Percentiles rank a stretch among this genome's conserved stretches.
Conservation (phyloP, 2,329 filamentous ascomycete genomes). For the Pseudofabraea citricarpa region DNA sequence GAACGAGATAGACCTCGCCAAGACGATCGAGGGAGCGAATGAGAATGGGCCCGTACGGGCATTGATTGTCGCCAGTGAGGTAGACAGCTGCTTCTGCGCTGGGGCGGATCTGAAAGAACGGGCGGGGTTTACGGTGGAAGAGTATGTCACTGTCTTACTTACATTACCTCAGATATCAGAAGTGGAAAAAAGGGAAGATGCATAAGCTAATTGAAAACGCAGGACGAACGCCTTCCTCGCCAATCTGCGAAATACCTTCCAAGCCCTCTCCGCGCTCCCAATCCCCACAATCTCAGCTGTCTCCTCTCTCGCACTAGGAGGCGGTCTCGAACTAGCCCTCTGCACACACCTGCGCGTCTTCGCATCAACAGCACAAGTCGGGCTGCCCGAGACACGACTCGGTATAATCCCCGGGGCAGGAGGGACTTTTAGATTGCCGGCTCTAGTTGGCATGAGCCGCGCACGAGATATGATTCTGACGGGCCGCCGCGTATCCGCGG, state of each 20-base stretch:
- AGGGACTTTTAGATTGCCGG: conserved; percentile 82
- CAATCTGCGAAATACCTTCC: conserved; percentile 71
- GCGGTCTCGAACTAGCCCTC: conserved; percentile 88
- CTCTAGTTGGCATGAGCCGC: conserved; percentile 70
- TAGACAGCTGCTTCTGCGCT: conserved; percentile 87
- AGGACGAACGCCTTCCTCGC: conserved; percentile 78
- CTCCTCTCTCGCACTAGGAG: conserved; percentile 80
- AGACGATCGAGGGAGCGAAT: conserved; percentile 38
- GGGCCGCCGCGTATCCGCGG: conserved; percentile 74
- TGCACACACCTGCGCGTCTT: conserved; percentile 87
- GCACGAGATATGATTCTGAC: conserved; percentile 91
- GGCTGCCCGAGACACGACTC: conserved; percentile 84
- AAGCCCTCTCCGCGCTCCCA: conserved; percentile 66
- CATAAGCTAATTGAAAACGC: conserved; percentile 5
- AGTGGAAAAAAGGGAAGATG: too few species aligned
- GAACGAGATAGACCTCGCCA: conserved; percentile 40
- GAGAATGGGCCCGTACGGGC: conserved; percentile 64
- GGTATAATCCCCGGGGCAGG: conserved; percentile 94
- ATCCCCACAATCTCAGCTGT: conserved; percentile 90
- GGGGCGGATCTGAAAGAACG: conserved; percentile 94
- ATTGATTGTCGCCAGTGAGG: conserved; percentile 76
- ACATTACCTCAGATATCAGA: background rate
- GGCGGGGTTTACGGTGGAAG: conserved; percentile 66
- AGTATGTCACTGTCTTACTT: conserved; percentile 45
- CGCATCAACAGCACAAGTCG: conserved; percentile 70